Evolutionary conservation across 139 green algal genomes (phyloP).

Genomic region (Tetradesmus lagerheimii): DNA sequence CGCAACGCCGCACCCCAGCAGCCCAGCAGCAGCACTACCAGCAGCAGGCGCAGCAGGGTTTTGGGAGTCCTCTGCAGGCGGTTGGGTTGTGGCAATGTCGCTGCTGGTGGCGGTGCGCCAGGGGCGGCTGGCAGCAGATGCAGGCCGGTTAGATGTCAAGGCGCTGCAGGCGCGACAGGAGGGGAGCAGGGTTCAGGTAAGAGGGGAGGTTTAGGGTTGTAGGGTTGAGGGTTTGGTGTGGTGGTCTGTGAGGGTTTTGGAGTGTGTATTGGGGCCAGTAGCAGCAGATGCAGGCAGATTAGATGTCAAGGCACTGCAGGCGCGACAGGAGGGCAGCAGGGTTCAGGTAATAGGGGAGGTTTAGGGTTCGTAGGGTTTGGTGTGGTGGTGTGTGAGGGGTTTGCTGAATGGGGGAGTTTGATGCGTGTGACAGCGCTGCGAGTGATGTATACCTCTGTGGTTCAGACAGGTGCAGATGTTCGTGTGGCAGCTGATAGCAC

Average conservation of each 20-base stretch:
- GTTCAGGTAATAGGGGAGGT: slow-evolving; percentile 20
- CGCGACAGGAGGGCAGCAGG: slow-evolving; percentile 36
- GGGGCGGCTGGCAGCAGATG: slow-evolving; percentile 46
- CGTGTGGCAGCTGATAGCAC: no score
- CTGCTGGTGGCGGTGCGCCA: slow-evolving; percentile 60
- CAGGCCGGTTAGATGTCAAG: slow-evolving; percentile 54
- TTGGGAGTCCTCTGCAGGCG: slow-evolving; percentile 19
- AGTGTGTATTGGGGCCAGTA: not conserved
- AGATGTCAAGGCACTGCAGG: slow-evolving; percentile 60
- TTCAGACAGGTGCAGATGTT: no score
- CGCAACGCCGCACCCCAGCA: not conserved
- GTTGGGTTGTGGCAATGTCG: slow-evolving; percentile 59
- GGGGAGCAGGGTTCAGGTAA: slow-evolving; percentile 38
- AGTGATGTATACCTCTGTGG: no score
- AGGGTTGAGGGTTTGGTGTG: not conserved
- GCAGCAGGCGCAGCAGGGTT: not conserved
- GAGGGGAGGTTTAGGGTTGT: not conserved
- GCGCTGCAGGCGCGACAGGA: slow-evolving; percentile 57
- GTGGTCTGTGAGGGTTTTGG: not conserved
- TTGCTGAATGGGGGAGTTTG: no score
- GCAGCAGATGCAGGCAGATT: slow-evolving; percentile 51
- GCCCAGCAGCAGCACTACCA: not conserved
- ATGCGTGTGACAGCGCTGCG: no score
- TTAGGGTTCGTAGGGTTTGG: not conserved
- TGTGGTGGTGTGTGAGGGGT: not conserved